Conservation (phyloP, 1,284 basidiomycete species). For the Taiwanofungus camphoratus region DNA sequence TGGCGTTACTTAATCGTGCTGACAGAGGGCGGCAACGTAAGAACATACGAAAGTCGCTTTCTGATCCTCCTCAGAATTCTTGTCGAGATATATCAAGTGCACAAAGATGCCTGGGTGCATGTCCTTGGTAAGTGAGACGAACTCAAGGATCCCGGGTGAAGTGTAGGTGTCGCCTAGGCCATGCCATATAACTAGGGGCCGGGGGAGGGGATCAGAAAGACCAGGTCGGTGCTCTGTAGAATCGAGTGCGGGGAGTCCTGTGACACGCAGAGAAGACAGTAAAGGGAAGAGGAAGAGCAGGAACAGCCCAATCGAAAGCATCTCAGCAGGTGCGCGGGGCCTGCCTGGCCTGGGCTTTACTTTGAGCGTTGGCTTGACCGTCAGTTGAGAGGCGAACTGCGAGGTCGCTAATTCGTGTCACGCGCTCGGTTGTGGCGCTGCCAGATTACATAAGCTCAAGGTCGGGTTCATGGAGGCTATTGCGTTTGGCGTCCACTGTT, state of each 20-base stretch:
- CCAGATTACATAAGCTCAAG: too few species aligned
- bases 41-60: constrained; percentile 73
- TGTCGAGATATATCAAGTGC: constrained; percentile 73
- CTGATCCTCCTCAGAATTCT: constrained; percentile 65
- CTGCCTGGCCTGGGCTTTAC: too few species aligned
- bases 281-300: constrained; percentile 19
- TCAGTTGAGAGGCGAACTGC: too few species aligned
- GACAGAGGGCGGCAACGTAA: neutral
- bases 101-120: constrained; percentile 84
- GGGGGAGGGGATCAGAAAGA: too few species aligned
- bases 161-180: constrained; percentile 75
- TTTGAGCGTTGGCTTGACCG: too few species aligned
- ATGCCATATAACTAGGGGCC: constrained; percentile 93
- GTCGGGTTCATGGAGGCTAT: too few species aligned
- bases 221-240: neutral
- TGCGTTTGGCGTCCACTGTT: too few species aligned
- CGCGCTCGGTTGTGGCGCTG: too few species aligned
- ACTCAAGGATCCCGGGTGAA: constrained; percentile 64
- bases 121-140: constrained; percentile 60
- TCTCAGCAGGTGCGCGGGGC: too few species aligned
- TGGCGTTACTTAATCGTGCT: neutral
- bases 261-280: neutral
- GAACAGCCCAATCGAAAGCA: too few species aligned
- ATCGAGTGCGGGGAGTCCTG: too few species aligned
- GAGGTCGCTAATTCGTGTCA: too few species aligned